Evolutionary conservation across 202 grass and related monocot species (phyloP).

Genomic region (Setaria viridis): DNA sequence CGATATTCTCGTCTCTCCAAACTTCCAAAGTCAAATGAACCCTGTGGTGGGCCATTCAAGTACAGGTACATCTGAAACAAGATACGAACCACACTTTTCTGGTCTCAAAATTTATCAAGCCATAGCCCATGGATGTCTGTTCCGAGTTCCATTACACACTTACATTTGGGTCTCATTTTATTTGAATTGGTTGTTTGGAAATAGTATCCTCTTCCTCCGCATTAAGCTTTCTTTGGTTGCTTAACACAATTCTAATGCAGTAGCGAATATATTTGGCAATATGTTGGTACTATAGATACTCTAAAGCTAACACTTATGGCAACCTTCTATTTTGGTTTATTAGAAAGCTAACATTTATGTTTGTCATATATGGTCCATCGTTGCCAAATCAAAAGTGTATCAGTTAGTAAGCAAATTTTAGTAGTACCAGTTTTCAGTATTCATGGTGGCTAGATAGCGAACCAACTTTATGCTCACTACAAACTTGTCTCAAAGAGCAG

Average conservation of each 20-base stretch:
- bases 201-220: neutral
- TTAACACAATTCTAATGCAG: neutral
- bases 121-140: neutral
- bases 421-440: constrained; percentile 19
- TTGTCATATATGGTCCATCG: neutral
- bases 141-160: neutral
- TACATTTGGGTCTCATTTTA: neutral
- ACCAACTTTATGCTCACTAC: neutral
- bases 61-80: neutral
- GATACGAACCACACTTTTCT: neutral
- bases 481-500: neutral
- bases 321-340: neutral
- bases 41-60: constrained; percentile 5
- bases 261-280: neutral
- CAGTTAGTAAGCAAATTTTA: constrained; percentile 6
- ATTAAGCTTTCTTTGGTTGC: neutral
- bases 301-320: neutral
- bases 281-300: neutral
- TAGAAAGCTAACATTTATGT: neutral
- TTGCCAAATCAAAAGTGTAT: constrained; percentile 7
- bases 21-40: neutral
- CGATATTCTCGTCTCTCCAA: neutral
- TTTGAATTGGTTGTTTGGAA: neutral
- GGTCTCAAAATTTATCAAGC: neutral
- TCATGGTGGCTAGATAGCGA: neutral